Conservation (phyloP, 805 yeast genomes). For the Metschnikowia colocasiae region DNA sequence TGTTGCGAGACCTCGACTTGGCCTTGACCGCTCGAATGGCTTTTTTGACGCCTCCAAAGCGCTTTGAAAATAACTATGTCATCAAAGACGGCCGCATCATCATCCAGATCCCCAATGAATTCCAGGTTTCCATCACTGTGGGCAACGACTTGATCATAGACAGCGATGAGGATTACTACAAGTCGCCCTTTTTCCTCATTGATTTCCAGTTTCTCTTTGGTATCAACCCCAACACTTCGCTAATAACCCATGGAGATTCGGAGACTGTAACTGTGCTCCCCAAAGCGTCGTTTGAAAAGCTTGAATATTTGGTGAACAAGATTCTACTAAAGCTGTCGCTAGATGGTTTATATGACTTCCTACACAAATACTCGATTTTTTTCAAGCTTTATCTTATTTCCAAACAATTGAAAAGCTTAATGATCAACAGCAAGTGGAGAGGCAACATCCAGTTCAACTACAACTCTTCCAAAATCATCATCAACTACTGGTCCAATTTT, state of each 20-base stretch:
- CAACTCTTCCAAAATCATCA: constrained; percentile 49
- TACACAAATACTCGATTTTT: constrained; percentile 58
- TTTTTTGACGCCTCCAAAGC: constrained; percentile 58
- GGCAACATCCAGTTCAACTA: constrained; percentile 57
- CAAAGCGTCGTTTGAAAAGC: constrained; percentile 28
- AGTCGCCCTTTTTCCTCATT: constrained; percentile 70
- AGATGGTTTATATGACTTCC: constrained; percentile 49
- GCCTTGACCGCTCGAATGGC: constrained; percentile 74
- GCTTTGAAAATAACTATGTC: constrained; percentile 53
- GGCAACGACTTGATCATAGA: constrained; percentile 53
- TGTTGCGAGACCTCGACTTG: constrained; percentile 66
- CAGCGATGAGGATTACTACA: constrained; percentile 43
- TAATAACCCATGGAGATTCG: constrained; percentile 29
- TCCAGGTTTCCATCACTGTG: constrained; percentile 62
- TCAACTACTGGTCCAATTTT: constrained; percentile 59
- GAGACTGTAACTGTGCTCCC: constrained; percentile 31
- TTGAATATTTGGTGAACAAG: constrained; percentile 57
- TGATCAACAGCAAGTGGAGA: constrained; percentile 50
- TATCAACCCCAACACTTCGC: constrained; percentile 34
- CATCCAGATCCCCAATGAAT: constrained; percentile 59
- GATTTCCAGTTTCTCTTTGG: constrained; percentile 67
- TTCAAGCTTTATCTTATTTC: constrained; percentile 61
- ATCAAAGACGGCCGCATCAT: constrained; percentile 75
- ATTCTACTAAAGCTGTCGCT: constrained; percentile 47
- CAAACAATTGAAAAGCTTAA: constrained; percentile 49